phyloP scores from a whole-genome alignment of 2,329 filamentous ascomycete genomes.

The Phaeosphaeria sp. region DNA sequence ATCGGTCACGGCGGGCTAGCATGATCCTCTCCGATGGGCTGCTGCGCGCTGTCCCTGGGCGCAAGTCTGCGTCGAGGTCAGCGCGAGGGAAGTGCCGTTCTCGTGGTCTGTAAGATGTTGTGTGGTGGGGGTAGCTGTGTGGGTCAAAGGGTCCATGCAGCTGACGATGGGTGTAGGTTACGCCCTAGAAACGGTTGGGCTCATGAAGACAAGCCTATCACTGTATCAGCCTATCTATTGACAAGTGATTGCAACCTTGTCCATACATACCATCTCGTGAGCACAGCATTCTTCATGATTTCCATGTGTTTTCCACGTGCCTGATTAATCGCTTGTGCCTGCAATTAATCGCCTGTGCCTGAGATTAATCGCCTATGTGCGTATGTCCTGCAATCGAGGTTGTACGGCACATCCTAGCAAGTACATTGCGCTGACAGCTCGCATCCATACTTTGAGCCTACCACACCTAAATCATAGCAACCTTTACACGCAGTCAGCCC shows the following conservation, averaged over 20 bases:
- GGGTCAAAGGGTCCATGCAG: neutral
- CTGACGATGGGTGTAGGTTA: neutral
- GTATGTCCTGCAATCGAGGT: neutral
- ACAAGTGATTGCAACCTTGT: neutral
- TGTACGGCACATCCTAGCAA: neutral
- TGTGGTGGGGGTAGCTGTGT: neutral
- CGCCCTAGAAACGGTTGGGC: neutral
- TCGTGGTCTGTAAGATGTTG: neutral
- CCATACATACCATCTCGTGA: neutral
- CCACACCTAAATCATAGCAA: neutral
- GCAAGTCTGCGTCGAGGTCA: neutral
- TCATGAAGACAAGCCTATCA: neutral
- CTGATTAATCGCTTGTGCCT: too few species aligned
- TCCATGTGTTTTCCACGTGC: neutral
- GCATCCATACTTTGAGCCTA: neutral
- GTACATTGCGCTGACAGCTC: slow-evolving; percentile 5
- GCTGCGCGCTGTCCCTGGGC: neutral
- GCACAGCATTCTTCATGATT: neutral
- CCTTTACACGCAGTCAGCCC: slow-evolving; percentile 2
- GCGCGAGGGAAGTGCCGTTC: neutral
- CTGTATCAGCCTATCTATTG: neutral
- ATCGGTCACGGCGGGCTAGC: neutral
- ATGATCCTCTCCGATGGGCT: neutral
- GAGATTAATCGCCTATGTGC: neutral
- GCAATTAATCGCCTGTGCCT: neutral